Conservation (phyloP, 2,329 filamentous ascomycete genomes). For the Penicillium olsonii region DNA sequence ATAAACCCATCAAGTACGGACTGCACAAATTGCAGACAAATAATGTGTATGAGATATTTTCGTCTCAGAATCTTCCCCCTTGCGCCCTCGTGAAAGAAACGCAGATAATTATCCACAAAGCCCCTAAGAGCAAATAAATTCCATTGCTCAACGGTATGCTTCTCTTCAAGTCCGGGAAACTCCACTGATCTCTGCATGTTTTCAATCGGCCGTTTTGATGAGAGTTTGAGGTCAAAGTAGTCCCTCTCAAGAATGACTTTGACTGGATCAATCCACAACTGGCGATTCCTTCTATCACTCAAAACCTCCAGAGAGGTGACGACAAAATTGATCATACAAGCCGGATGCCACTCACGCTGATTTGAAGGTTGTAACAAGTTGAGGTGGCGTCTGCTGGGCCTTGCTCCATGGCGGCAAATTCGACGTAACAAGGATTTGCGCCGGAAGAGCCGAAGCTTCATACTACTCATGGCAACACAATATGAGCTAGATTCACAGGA, state of each 20-base stretch:
- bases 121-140: too few species aligned
- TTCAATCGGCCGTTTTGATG: too few species aligned
- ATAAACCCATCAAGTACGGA: too few species aligned
- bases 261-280: background rate
- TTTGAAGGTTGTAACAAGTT: background rate
- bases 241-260: background rate
- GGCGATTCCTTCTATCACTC: background rate
- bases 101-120: too few species aligned
- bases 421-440: background rate
- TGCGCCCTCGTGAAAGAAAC: too few species aligned
- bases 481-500: too few species aligned
- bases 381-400: background rate
- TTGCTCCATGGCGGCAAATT: background rate
- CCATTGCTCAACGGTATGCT: too few species aligned
- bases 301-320: background rate
- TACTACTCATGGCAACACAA: background rate
- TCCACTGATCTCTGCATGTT: too few species aligned
- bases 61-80: too few species aligned
- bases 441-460: background rate
- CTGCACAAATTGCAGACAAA: too few species aligned
- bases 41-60: too few species aligned
- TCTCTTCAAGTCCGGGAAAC: too few species aligned
- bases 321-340: background rate
- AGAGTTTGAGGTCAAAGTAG: background rate
- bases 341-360: background rate